These are phyloP conservation scores for Cryptococcus amylolentus DNA, from an alignment of 1,284 basidiomycete genomes.

Conservation along the genomic window DNA sequence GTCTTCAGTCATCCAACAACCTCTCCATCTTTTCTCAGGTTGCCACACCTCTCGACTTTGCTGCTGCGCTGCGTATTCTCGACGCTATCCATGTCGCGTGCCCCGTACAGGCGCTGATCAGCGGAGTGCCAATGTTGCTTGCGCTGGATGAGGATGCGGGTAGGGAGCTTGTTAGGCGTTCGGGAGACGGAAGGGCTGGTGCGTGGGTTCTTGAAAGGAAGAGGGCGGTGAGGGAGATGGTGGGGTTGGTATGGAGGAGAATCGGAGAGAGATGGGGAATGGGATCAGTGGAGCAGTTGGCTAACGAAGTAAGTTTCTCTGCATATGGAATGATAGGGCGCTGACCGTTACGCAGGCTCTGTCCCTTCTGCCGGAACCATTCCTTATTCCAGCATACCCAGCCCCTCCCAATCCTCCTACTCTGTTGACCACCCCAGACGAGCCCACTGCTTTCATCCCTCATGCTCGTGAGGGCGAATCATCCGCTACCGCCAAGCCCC, in stretches of 20 bases:
- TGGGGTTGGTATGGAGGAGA: conserved; percentile 62
- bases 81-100: conserved; percentile 64
- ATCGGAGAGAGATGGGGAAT: conserved; percentile 72
- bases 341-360: conserved; percentile 18
- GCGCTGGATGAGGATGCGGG: conserved; percentile 63
- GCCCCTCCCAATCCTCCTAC: conserved; percentile 10
- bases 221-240: conserved; percentile 62
- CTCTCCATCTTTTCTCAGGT: conserved; percentile 37
- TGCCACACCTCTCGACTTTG: conserved; percentile 69
- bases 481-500: conserved; percentile 25
- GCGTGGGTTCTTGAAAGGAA: conserved; percentile 51
- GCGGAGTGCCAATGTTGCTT: conserved; percentile 79
- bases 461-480: conserved; percentile 36
- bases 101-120: conserved; percentile 69
- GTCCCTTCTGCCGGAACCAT: conserved; percentile 37
- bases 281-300: conserved; percentile 55
- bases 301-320: conserved; percentile 56
- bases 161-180: conserved; percentile 47
- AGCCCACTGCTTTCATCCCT: conserved; percentile 36
- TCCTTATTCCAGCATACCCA: conserved; percentile 31
- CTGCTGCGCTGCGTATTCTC: conserved; percentile 68
- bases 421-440: conserved; percentile 29
- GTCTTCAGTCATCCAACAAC: conserved; percentile 49
- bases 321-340: neutral
- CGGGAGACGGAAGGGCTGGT: conserved; percentile 47